Conservation (phyloP, 768 basidiomycete genomes). For the Cubamyces sp. region DNA sequence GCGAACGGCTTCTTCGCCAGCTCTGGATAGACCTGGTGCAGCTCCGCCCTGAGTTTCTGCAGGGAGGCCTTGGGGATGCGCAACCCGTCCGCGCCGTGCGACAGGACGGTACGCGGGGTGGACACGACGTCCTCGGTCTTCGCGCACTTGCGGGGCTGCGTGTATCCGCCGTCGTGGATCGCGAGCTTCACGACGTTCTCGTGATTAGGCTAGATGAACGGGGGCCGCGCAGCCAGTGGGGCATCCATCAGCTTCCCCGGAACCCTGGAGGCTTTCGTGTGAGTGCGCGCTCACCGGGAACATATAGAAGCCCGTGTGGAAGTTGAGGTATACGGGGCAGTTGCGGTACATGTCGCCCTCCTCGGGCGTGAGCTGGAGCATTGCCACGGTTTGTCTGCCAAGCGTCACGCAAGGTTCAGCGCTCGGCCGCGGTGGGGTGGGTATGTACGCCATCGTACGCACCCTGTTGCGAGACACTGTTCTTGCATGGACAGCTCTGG, state of each 20-base stretch:
- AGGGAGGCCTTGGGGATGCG: constrained; percentile 67
- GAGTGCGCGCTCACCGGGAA: constrained; percentile 66
- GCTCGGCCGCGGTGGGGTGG: neutral
- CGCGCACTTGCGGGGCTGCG: constrained; percentile 37
- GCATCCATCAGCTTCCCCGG: neutral
- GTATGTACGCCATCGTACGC: constrained; percentile 26
- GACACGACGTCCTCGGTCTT: constrained; percentile 53
- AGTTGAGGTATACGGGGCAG: constrained; percentile 75
- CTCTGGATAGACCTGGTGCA: constrained; percentile 72
- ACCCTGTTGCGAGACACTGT: constrained; percentile 83
- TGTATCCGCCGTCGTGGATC: constrained; percentile 77
- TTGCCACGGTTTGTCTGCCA: constrained; percentile 76
- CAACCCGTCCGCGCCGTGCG: constrained; percentile 58
- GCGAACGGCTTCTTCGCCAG: constrained; percentile 73
- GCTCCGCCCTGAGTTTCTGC: constrained; percentile 50
- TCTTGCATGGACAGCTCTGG: constrained; percentile 55
- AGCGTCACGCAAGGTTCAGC: too few relatives aligned
- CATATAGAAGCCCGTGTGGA: constrained; percentile 74
- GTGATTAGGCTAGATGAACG: constrained; percentile 67
- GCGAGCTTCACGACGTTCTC: constrained; percentile 77
- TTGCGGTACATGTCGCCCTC: constrained; percentile 65
- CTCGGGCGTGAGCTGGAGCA: constrained; percentile 70
- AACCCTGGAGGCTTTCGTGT: neutral
- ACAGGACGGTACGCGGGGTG: constrained; percentile 72
- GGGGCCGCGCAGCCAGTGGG: neutral